These are phyloP conservation scores for Candida chauliodis DNA, from an alignment of 805 yeast species.

Conservation along the genomic window DNA sequence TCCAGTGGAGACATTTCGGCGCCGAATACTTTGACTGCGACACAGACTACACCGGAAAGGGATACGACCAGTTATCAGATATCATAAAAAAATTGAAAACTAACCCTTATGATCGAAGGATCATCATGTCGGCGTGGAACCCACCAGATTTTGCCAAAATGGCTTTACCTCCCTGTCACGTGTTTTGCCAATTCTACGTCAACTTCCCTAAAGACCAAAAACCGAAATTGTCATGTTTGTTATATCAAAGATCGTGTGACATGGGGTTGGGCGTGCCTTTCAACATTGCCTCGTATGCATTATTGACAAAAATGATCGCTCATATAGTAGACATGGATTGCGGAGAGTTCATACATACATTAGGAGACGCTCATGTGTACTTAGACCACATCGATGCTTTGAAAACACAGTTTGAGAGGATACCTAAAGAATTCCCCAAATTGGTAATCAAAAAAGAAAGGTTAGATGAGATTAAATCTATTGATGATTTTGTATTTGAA, in stretches of 20 bases:
- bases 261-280: conserved; percentile 99
- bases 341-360: conserved; percentile 90
- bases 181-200: conserved; percentile 92
- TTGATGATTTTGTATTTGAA: conserved; percentile 85
- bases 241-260: conserved; percentile 98
- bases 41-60: conserved; percentile 81
- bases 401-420: conserved; percentile 70
- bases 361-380: conserved; percentile 97
- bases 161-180: conserved; percentile 99
- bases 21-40: conserved; percentile 87
- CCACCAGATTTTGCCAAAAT: conserved; percentile 90
- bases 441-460: conserved; percentile 61
- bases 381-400: conserved; percentile 91
- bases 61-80: conserved; percentile 83
- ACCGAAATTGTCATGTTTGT: conserved; percentile 77
- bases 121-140: conserved; percentile 96
- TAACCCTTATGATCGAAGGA: conserved; percentile 92
- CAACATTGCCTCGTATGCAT: conserved; percentile 94
- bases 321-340: conserved; percentile 92
- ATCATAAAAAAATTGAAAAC: conserved; percentile 76
- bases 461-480: conserved; percentile 46
- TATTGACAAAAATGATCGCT: conserved; percentile 92
- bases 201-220: conserved; percentile 61
- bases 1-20: conserved; percentile 99
- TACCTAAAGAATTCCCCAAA: conserved; percentile 79